A percentile compares a stretch with the other conserved stretches of the same genome.
phyloP scores from a whole-genome alignment of 1,284 basidiomycete species.

The Heterobasidion occidentale region DNA sequence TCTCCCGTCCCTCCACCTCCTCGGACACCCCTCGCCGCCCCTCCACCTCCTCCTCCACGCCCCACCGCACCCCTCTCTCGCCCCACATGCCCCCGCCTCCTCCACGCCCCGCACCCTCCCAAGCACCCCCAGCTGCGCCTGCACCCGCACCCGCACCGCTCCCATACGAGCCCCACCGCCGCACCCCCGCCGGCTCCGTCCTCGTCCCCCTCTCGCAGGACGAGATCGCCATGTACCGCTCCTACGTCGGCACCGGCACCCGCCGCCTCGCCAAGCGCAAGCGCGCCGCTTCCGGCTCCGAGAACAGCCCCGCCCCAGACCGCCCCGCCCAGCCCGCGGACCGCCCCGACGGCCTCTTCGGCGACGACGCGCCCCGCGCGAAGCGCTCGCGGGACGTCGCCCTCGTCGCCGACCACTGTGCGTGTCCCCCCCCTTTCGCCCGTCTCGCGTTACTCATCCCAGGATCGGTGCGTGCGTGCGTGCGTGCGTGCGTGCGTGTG shows the following conservation, averaged over 20 bases:
- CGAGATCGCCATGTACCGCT: slow-evolving; percentile 55
- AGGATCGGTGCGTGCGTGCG: not conserved
- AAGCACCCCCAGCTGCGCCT: slow-evolving; percentile 13
- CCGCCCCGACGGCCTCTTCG: slow-evolving; percentile 19
- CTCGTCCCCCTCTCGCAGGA: slow-evolving; percentile 54
- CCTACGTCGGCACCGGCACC: slow-evolving; percentile 51
- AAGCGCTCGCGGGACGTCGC: slow-evolving; percentile 61
- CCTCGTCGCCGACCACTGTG: slow-evolving; percentile 68
- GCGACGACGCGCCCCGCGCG: slow-evolving; percentile 27
- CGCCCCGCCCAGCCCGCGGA: not conserved
- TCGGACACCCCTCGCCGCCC: slow-evolving; percentile 7
- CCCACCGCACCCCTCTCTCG: not conserved
- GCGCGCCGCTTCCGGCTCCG: slow-evolving; percentile 22
- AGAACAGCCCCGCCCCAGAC: too few species aligned
- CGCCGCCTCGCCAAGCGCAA: slow-evolving; percentile 52
- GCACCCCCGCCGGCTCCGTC: slow-evolving; percentile 55
- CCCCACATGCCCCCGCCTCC: slow-evolving; percentile 13
- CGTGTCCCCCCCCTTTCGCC: slow-evolving; percentile 19
- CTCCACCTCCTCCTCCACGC: slow-evolving; percentile 8
- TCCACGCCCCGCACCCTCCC: not conserved
- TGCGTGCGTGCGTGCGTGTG: too few species aligned
- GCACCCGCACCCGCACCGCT: slow-evolving; percentile 20
- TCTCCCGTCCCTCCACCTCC: slow-evolving; percentile 16
- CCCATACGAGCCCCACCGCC: slow-evolving; percentile 58
- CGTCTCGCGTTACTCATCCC: slow-evolving; percentile 1